Conservation (phyloP, 345 rosid species). For the Barbarea vulgaris region DNA sequence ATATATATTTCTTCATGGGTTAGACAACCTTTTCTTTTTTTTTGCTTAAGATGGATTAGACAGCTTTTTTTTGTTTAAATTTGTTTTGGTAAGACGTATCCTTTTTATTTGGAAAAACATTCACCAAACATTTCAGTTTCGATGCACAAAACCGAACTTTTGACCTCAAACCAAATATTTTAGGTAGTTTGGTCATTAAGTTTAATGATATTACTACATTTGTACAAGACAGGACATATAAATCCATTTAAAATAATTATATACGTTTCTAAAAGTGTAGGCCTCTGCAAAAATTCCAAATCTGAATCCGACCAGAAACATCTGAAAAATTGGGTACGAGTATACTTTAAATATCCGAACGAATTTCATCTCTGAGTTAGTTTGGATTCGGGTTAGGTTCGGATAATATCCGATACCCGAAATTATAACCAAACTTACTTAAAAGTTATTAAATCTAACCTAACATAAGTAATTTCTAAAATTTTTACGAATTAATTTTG, state of each 20-base stretch:
- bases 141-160: background rate
- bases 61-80: background rate
- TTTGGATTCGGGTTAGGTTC: too few relatives aligned
- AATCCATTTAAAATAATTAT: background rate
- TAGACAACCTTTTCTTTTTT: background rate
- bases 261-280: background rate
- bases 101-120: background rate
- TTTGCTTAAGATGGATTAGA: background rate
- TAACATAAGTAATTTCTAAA: too few relatives aligned
- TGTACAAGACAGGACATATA: background rate
- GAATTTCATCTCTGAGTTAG: too few relatives aligned
- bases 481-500: too few relatives aligned
- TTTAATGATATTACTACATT: slow-evolving; percentile 15
- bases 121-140: background rate
- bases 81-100: slow-evolving; percentile 6
- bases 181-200: background rate
- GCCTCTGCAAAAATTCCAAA: too few relatives aligned
- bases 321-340: too few relatives aligned
- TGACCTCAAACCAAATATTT: background rate
- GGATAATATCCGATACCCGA: too few relatives aligned
- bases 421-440: too few relatives aligned
- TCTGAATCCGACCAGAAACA: too few relatives aligned
- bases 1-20: background rate
- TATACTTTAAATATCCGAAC: too few relatives aligned
- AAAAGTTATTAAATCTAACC: too few relatives aligned